Base-by-base conservation (phyloP, 306 rosid species). In the Spatholobus suberectus region DNA sequence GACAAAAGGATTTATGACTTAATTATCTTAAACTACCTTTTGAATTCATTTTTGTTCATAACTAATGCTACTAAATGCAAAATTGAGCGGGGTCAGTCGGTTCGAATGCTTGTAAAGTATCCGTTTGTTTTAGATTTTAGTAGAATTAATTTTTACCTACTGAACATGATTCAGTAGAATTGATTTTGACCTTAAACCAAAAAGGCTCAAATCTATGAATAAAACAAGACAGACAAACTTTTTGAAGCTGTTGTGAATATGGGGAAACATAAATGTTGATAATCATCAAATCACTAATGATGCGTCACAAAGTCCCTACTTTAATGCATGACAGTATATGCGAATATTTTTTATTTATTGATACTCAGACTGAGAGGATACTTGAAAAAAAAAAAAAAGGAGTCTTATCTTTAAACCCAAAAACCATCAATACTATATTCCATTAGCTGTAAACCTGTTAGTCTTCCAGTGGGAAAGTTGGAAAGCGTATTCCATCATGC, bases 361-460 rank as follows among this genome's bases (percentile, higher is more conserved):
- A 37, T n/a, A n/a, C 4, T 37, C 4, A 37, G 8, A 37, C 41
- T 37, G 8, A 37, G 41, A 37, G 41, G 8, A 37, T 37, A 37
- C 41, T 37, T n/a, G n/a, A n/a, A n/a, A n/a, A n/a, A n/a, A n/a
- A n/a, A n/a, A 4, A 37, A 37, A 37, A 3, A 37, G 4, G 1
- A 29, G 18, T 63, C 65, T 40, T 80, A 44, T 21, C 27, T 41
- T 59, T 38, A 32, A 29, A 70, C 46, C 21, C n/a, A n/a, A 58
- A 61, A 44, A 12, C 24, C 76, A 55, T 54, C 8, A 3, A 26
- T 29, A 15, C n/a, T 12, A 77, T 62, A 63, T 59, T 72, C 44
- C 65, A 15, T 63, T 62, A 63, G 76, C 76, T 65, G 70, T 65
- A 52, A 73, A n/a, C 75, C 11, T 73, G 7, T 71, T 59, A 23